These are phyloP conservation scores for Lentinus tigrinus DNA, from an alignment of 768 basidiomycete genomes.

Conservation along the genomic window DNA sequence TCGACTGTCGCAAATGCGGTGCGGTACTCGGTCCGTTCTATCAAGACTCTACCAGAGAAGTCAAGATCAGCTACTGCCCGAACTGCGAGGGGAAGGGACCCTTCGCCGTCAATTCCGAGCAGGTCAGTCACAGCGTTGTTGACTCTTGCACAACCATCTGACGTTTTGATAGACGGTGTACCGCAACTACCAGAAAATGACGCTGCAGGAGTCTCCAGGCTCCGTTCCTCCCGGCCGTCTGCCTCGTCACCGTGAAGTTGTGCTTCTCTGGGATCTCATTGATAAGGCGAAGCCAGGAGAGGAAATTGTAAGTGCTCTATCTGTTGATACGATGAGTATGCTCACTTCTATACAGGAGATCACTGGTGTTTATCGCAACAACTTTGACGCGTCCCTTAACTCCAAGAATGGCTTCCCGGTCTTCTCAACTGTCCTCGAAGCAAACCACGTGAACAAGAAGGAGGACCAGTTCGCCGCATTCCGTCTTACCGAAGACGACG, in stretches of 20 bases:
- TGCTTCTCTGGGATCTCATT: constrained; percentile 96
- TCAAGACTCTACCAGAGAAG: constrained; percentile 93
- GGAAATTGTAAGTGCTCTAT: constrained; percentile 71
- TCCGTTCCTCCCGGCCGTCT: constrained; percentile 97
- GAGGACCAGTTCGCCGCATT: constrained; percentile 99
- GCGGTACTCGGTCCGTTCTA: constrained; percentile 96
- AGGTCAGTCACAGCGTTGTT: constrained; percentile 46
- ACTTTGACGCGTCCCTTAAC: constrained; percentile 97
- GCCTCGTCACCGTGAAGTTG: constrained; percentile 94
- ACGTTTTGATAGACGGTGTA: constrained; percentile 78
- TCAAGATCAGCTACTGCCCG: constrained; percentile 91
- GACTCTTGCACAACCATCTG: neutral
- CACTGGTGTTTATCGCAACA: constrained; percentile 97
- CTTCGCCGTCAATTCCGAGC: constrained; percentile 94
- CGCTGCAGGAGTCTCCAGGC: constrained; percentile 95
- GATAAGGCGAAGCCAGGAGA: constrained; percentile 98
- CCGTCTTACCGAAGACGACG: constrained; percentile 95
- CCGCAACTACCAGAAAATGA: constrained; percentile 99
- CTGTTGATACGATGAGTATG: neutral
- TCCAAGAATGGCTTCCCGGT: constrained; percentile 99
- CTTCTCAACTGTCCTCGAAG: constrained; percentile 97
- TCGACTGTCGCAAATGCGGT: constrained; percentile 94
- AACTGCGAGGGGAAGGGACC: constrained; percentile 95
- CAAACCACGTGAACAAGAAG: constrained; percentile 98
- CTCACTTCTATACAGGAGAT: constrained; percentile 66